Evolutionary conservation across 73 alveolate species (phyloP), one percentile per base, ranked within the genome.

Genomic region (Symbiodinium pilosum): DNA sequence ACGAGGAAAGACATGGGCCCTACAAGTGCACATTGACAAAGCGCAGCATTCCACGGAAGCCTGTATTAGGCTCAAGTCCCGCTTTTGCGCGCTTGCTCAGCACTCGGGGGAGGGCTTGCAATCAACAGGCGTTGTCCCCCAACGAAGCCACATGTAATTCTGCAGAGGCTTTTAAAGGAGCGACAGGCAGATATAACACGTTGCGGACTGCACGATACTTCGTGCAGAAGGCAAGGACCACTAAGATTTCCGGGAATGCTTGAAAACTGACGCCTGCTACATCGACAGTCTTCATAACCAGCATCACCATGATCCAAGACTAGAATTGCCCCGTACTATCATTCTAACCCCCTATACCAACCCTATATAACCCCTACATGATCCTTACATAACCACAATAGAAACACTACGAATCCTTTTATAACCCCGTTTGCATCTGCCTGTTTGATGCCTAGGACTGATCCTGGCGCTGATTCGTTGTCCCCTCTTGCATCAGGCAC

Each of bases 21-120:
- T 28, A n/a, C 81, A 64, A 64, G 81, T 64, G 81, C 81, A 64
- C 9, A n/a, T 64, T 64, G 81, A 28, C 81, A 64, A 28, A 28
- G 81, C 81, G 81, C 81, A 64, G 81, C 81, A 64, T n/a, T 64
- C 81, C 81, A 64, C 81, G 81, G 81, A 28, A 64, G 81, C 81
- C 81, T 64, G 81, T 64, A 20, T 64, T 64, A 64, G 81, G 81
- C 81, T n/a, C 34, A 9, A 9, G 73, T 30, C 73, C 81, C 81
- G 81, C 81, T 64, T 64, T 64, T 64, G 81, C 81, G 81, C 81
- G 81, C 30, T 64, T 64, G 81, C 81, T 64, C 81, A 28, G 81
- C 81, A 64, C 59, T 47, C 14, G 59, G 14, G 21, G 59, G 59
- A 14, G 34, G 30, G 81, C 81, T 64, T 64, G 81, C 81, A 64